Base-by-base conservation (phyloP, 257 asterid species). In the Catharanthus roseus region DNA sequence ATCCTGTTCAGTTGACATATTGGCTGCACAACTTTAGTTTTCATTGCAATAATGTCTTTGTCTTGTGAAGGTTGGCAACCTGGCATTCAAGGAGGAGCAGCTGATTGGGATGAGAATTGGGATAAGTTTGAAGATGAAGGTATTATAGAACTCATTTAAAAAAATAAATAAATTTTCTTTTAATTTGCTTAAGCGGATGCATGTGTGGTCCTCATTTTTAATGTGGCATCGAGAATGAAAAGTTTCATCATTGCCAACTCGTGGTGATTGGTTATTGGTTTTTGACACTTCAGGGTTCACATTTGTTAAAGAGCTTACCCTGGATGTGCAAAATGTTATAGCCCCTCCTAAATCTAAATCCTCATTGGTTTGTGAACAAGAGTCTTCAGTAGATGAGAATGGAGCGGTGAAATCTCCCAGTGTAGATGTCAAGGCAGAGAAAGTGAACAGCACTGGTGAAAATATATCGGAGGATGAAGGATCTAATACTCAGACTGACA, bases 81-180 rank as follows among this genome's bases (percentile, higher is more conserved):
- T 77, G 99, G 99, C 74, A 79, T 95, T 73, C 93, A 81, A 88
- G 93, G 79, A 75, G 82, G 89, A 75, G 92, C 96, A 65, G 98
- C 98, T 81, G 99, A 95, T 78, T 95, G 98, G 99, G 93, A 95
- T 77, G 98, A 89, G 82, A 86, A 71, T 64, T 91, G 99, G 99
- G 99, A 91, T 80, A 86, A 85, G 85, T 88, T 95, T 74, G 98
- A 89, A 75, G 95, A 89, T 77, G 96, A 90, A 88, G 99, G 99
- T 95, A 86, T 57, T 18, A 18, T 54, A 45, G 47, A 67, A 41
- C 63, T 53, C 74, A 41, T 67, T 72, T 65, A 38, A 44, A 23
- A 6, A 49, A 5, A n/a, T 36, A 4, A 26, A 24, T n/a, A n/a
- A n/a, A n/a, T n/a, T n/a, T n/a, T 8, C 10, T 62, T 36, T 55